phyloP scores from a whole-genome alignment of 2,329 filamentous ascomycete genomes.

The Monosporascus cannonballus region DNA sequence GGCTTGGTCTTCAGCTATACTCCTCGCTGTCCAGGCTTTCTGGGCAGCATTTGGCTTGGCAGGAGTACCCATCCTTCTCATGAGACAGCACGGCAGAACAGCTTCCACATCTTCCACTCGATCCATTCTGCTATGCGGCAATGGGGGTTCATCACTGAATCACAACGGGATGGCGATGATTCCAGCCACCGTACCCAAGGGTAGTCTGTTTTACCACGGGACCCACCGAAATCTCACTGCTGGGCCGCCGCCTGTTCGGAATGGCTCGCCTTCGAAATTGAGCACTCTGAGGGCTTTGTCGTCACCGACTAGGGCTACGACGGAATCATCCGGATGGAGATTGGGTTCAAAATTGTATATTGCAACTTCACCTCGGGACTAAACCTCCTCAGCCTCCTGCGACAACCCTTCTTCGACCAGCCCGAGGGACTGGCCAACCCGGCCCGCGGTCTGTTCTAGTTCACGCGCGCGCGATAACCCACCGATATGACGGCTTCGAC shows the following conservation, averaged over 20 bases:
- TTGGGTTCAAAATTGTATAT: conserved; percentile 49
- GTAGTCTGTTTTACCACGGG: conserved; percentile 55
- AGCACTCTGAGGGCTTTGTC: conserved; percentile 54
- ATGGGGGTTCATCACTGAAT: conserved; percentile 55
- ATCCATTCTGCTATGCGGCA: conserved; percentile 56
- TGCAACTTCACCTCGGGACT: conserved; percentile 35
- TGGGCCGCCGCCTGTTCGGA: conserved; percentile 41
- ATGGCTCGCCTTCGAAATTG: conserved; percentile 59
- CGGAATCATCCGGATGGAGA: conserved; percentile 48
- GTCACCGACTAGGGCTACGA: conserved; percentile 40
- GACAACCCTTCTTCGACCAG: background rate
- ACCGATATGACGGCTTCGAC: background rate
- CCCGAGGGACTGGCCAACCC: background rate
- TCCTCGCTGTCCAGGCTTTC: background rate
- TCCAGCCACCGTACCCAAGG: conserved; percentile 46
- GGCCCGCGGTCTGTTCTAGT: background rate
- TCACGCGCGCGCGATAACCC: background rate
- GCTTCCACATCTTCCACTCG: conserved; percentile 48
- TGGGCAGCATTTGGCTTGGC: background rate
- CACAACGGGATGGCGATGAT: conserved; percentile 61
- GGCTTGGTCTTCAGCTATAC: background rate
- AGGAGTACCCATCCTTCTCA: background rate
- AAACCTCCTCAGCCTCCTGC: background rate
- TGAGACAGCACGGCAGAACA: background rate
- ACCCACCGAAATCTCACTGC: conserved; percentile 21